Evolutionary conservation across 768 basidiomycete genomes (phyloP).

Genomic region (Leccinellum albellum): DNA sequence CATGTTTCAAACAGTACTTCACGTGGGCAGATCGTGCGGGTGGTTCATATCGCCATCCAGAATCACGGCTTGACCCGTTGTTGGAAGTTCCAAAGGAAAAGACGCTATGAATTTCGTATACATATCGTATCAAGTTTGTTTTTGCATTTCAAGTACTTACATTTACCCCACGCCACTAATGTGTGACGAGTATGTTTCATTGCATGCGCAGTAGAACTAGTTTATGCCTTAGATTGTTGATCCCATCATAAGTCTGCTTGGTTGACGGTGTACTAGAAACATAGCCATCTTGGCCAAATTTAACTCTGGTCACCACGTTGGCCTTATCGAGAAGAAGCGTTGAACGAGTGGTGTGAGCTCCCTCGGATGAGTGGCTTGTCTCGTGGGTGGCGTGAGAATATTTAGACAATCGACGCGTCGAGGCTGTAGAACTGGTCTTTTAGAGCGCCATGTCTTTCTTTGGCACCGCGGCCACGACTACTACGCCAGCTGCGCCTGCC

Average conservation of each 20-base stretch:
- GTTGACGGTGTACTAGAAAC: background rate
- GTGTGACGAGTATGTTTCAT: constrained; percentile 6
- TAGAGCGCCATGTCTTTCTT: constrained; percentile 42
- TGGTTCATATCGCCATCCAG: constrained; percentile 88
- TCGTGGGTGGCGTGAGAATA: constrained; percentile 30
- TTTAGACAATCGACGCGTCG: background rate
- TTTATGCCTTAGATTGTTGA: background rate
- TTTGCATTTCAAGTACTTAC: constrained; percentile 7
- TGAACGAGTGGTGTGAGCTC: no score
- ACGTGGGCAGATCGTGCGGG: constrained; percentile 87
- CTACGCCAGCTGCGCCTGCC: constrained; percentile 36
- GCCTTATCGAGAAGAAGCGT: background rate
- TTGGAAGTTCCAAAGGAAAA: constrained; percentile 48
- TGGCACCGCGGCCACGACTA: constrained; percentile 26
- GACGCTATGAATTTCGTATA: constrained; percentile 1
- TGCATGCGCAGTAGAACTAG: background rate
- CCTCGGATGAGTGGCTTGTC: no score
- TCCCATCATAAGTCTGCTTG: background rate
- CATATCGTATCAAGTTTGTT: background rate
- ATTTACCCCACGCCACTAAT: constrained; percentile 20
- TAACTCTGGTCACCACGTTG: background rate
- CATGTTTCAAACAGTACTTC: constrained; percentile 69
- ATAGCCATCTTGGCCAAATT: background rate
- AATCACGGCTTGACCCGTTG: constrained; percentile 78
- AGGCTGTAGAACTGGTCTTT: background rate